Conservation (phyloP, 2,329 filamentous ascomycete genomes). For the Didymella pinodella region DNA sequence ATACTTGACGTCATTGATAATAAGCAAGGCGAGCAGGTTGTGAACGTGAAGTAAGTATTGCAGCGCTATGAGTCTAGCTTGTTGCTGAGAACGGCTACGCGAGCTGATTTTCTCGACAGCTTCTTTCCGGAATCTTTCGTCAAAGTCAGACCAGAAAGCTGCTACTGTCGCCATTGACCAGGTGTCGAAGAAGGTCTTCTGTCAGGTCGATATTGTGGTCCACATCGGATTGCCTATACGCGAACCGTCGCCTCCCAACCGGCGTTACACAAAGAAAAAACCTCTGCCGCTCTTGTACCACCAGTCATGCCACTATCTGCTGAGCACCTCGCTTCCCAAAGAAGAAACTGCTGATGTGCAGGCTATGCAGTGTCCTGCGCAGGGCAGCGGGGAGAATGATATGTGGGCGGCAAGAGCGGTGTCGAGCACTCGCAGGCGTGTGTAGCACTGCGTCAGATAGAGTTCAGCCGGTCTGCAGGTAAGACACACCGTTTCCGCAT, state of each 20-base stretch:
- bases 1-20: too few species aligned
- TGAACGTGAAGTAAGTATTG: too few species aligned
- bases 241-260: background rate
- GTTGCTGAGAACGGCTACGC: too few species aligned
- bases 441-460: constrained; percentile 8
- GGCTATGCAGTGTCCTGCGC: background rate
- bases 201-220: too few species aligned
- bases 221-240: too few species aligned
- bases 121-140: too few species aligned
- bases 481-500: background rate
- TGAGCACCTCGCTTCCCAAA: background rate
- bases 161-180: too few species aligned
- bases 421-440: background rate
- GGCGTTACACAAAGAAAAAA: background rate
- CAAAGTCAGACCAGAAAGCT: too few species aligned
- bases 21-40: too few species aligned
- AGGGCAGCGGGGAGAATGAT: background rate
- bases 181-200: too few species aligned
- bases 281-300: background rate
- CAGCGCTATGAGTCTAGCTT: too few species aligned
- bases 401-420: constrained; percentile 3
- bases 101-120: too few species aligned
- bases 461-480: constrained; percentile 4
- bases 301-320: constrained; percentile 4
- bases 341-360: background rate